Evolutionary conservation across 2,329 filamentous ascomycete genomes (phyloP).

Genomic region (Diaporthe capsici): DNA sequence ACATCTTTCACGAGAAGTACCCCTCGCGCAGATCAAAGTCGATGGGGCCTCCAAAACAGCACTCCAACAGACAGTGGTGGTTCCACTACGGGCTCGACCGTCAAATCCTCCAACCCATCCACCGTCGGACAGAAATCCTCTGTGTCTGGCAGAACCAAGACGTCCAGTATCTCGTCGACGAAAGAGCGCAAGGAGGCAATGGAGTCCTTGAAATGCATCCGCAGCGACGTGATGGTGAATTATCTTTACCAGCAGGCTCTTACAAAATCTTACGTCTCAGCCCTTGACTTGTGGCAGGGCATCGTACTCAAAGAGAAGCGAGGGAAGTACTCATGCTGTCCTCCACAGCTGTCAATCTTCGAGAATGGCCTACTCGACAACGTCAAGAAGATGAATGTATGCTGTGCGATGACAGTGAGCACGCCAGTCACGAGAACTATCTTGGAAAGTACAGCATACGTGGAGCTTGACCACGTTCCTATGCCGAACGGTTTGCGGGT

Average conservation of each 20-base stretch:
- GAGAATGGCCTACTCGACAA: constrained; percentile 54
- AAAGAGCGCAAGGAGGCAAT: constrained; percentile 14
- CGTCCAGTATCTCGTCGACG: background rate
- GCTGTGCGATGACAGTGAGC: constrained; percentile 77
- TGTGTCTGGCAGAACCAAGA: background rate
- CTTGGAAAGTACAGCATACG: constrained; percentile 58
- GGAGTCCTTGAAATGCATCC: constrained; percentile 1
- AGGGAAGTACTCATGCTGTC: constrained; percentile 56
- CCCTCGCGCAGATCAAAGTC: background rate
- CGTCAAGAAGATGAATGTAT: constrained; percentile 56
- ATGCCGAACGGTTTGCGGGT: constrained; percentile 70
- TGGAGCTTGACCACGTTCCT: constrained; percentile 66
- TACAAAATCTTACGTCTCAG: constrained; percentile 59
- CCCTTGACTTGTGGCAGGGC: constrained; percentile 54
- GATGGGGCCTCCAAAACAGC: background rate
- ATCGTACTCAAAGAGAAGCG: constrained; percentile 57
- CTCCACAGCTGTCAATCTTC: constrained; percentile 54
- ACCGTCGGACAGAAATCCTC: background rate
- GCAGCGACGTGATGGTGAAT: constrained; percentile 73
- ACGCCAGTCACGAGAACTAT: constrained; percentile 75
- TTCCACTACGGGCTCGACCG: background rate
- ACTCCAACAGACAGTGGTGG: background rate
- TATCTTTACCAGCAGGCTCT: constrained; percentile 75
- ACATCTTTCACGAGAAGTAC: background rate
- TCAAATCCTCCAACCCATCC: background rate